Evolutionary conservation across 768 basidiomycete species (phyloP), one percentile per base, ranked within the genome.

Genomic region (Nevesoporus exiguus): DNA sequence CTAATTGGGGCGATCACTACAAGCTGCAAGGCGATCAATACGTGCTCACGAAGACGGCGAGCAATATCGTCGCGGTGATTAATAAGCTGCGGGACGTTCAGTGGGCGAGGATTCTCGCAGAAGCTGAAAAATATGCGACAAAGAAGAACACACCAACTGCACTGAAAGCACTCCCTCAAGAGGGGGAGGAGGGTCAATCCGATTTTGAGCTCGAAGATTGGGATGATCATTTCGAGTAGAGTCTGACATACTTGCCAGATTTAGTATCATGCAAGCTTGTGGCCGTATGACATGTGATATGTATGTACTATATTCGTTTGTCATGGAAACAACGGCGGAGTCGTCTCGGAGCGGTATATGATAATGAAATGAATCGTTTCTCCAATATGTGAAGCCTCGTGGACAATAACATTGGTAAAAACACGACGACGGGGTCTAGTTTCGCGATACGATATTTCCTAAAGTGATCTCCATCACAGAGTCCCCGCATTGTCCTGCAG

Each of bases 121-220:
- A 44, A 29, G 42, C 51, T 15, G 33, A 21, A 27, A 44, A 37
- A 19, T 44, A 29, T 33, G 24, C 51, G 14, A 27, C 21, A 10
- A 3, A 36, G 27, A 45, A 9, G 31, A 43, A 43, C 11, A 17
- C 1, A 3, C 29, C 40, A 8, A 3, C 3, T 17, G 5, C 15
- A 5, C 24, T 34, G 30, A 33, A 25, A 31, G 21, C 22, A 5
- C 30, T 39, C 25, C n/a, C 21, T 9, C 10, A 9, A 24, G 41
- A 42, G 5, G 39, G 2, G 14, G 31, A 5, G 7, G 30, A 19
- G 17, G n/a, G 10, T 7, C 24, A 43, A 14, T 51, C 50, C 14
- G 50, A 51, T 34, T 44, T 51, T 13, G 51, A 44, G 10, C n/a
- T 51, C 14, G 51, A 51, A 7, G 50, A 51, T 15, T 51, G 50